phyloP scores from a whole-genome alignment of 768 basidiomycete genomes.

The Lepiota venenata region DNA sequence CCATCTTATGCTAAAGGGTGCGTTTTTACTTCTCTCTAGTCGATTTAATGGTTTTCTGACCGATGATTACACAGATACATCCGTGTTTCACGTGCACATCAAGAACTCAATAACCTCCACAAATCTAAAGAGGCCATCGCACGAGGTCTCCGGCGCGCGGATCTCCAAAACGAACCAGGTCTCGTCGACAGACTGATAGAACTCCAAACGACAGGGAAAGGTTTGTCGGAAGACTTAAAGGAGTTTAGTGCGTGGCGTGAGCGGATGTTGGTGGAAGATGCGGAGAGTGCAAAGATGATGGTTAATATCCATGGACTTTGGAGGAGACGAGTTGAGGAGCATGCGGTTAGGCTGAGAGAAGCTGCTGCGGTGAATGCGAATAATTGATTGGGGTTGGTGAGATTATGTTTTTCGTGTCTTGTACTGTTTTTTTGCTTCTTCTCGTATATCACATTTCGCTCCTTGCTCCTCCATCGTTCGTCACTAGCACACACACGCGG shows the following conservation, averaged over 20 bases:
- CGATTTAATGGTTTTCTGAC: background rate
- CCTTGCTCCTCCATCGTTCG: too few species aligned
- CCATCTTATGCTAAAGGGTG: slow-evolving; percentile 14
- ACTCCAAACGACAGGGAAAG: slow-evolving; percentile 17
- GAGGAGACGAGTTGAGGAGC: slow-evolving; percentile 6
- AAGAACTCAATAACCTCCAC: slow-evolving; percentile 11
- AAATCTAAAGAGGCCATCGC: slow-evolving; percentile 16
- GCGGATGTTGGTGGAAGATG: slow-evolving; percentile 8
- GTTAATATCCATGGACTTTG: slow-evolving; percentile 9
- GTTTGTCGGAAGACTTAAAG: slow-evolving; percentile 14
- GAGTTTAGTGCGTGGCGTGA: slow-evolving; percentile 7
- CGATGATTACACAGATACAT: slow-evolving; percentile 13
- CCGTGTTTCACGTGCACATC: slow-evolving; percentile 15
- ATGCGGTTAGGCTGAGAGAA: background rate
- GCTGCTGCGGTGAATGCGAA: too few species aligned
- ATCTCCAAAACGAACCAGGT: slow-evolving; percentile 12
- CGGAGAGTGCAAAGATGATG: slow-evolving; percentile 12
- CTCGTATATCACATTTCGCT: too few species aligned
- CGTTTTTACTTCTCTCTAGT: too few species aligned
- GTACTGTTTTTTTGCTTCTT: too few species aligned
- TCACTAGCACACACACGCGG: too few species aligned
- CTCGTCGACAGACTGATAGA: slow-evolving; percentile 17
- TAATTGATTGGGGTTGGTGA: too few species aligned
- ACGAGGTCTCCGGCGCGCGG: slow-evolving; percentile 11
- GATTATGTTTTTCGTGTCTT: too few species aligned